A percentile compares a stretch with the other conserved stretches of the same genome.
These are phyloP conservation scores for Anethum foeniculum DNA, from an alignment of 140 eudicot genomes.

Conservation along the genomic window DNA sequence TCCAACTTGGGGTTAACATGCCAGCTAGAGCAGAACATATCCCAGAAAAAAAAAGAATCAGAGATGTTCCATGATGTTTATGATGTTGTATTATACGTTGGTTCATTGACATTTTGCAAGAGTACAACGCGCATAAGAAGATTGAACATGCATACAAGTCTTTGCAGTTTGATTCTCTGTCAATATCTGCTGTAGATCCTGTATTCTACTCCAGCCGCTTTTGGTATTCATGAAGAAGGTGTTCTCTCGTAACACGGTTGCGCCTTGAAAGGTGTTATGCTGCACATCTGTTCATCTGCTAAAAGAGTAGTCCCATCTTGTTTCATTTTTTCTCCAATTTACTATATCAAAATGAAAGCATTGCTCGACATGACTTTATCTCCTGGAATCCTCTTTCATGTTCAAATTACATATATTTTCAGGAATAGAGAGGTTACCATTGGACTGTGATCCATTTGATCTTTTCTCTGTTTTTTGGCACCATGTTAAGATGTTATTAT, in stretches of 20 bases:
- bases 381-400: not conserved
- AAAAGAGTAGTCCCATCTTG: not conserved
- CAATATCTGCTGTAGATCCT: conserved; percentile 50
- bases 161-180: conserved; percentile 35
- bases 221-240: conserved; percentile 36
- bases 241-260: conserved; percentile 25
- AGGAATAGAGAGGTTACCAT: no score
- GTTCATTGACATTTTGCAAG: conserved; percentile 52
- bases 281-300: not conserved
- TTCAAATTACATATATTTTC: not conserved
- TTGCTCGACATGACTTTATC: not conserved
- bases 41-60: conserved; percentile 24
- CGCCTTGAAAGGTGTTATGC: not conserved
- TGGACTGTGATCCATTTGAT: no score
- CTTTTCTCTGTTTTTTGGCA: not conserved
- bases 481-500: not conserved
- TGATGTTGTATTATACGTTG: conserved; percentile 45
- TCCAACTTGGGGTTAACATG: conserved; percentile 39
- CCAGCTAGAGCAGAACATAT: conserved; percentile 43
- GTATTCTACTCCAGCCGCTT: conserved; percentile 43
- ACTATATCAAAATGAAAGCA: not conserved
- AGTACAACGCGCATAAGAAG: conserved; percentile 38
- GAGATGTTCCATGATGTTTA: conserved; percentile 32
- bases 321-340: no score
- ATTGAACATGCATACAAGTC: conserved; percentile 52